These are phyloP conservation scores for Marasmius sp. DNA, from an alignment of 1,284 basidiomycete species.

Conservation along the genomic window DNA sequence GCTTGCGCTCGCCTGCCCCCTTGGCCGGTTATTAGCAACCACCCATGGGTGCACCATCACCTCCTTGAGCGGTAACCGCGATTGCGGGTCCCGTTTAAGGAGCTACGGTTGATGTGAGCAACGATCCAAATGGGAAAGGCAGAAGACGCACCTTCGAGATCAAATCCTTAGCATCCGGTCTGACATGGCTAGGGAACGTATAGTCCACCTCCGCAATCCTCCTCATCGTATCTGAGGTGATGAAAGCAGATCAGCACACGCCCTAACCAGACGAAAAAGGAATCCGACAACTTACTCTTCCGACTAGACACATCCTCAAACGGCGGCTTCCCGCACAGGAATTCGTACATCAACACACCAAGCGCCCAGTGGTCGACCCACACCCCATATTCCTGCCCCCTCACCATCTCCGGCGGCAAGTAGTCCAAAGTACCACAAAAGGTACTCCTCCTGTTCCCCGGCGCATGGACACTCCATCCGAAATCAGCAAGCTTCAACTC, in stretches of 20 bases:
- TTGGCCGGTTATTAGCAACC: slow-evolving; percentile 27
- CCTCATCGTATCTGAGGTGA: slow-evolving; percentile 74
- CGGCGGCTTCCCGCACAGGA: slow-evolving; percentile 88
- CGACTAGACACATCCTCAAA: slow-evolving; percentile 88
- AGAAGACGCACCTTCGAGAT: slow-evolving; percentile 37
- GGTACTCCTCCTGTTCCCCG: slow-evolving; percentile 84
- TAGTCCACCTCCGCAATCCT: slow-evolving; percentile 85
- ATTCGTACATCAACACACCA: slow-evolving; percentile 95
- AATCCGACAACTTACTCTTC: slow-evolving; percentile 50
- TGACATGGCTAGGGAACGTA: slow-evolving; percentile 54
- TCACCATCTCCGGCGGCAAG: slow-evolving; percentile 98
- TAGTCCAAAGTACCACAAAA: slow-evolving; percentile 97
- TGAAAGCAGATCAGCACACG: slow-evolving; percentile 8
- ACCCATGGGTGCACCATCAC: slow-evolving; percentile 95
- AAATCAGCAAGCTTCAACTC: slow-evolving; percentile 99
- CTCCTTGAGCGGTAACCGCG: slow-evolving; percentile 78
- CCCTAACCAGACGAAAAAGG: neutral
- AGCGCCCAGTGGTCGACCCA: slow-evolving; percentile 97
- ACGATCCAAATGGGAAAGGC: neutral
- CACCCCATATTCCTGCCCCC: slow-evolving; percentile 83
- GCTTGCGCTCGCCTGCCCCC: too few species aligned
- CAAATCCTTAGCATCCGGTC: slow-evolving; percentile 40
- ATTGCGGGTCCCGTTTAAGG: slow-evolving; percentile 82
- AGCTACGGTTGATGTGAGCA: slow-evolving; percentile 54
- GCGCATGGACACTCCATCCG: slow-evolving; percentile 98